These are phyloP conservation scores for Teratosphaeria pseudoeucalypti DNA, from an alignment of 2,329 filamentous ascomycete genomes.

Conservation along the genomic window DNA sequence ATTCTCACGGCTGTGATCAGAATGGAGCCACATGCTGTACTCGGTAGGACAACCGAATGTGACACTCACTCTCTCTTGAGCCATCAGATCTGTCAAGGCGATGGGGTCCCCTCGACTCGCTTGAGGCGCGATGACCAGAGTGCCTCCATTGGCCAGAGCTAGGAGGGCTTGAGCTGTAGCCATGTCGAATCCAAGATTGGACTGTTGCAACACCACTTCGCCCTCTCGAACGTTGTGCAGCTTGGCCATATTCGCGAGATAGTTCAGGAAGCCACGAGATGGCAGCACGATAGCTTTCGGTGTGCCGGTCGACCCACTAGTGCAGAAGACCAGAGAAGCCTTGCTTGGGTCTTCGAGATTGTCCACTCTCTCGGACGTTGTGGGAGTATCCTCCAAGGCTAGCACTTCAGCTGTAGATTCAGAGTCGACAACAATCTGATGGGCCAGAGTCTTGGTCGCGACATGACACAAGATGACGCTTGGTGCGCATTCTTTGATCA, in stretches of 20 bases:
- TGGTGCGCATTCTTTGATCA: not conserved
- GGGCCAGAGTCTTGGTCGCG: not conserved
- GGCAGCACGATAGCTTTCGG: not conserved
- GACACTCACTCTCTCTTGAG: not conserved
- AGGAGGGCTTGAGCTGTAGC: not conserved
- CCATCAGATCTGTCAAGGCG: not conserved
- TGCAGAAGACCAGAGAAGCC: not conserved
- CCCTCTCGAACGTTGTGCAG: not conserved
- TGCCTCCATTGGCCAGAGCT: not conserved
- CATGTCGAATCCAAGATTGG: not conserved
- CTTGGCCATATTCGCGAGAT: not conserved
- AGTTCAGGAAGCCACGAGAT: not conserved
- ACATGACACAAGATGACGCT: not conserved
- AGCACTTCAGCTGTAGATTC: not conserved
- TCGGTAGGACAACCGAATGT: not conserved
- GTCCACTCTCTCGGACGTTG: not conserved
- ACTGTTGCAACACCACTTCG: not conserved
- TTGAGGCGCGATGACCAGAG: not conserved
- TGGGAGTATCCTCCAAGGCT: not conserved
- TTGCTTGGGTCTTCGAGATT: not conserved
- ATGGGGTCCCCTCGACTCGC: not conserved
- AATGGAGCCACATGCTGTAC: not conserved
- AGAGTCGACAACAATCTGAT: not conserved
- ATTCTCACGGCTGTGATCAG: not conserved
- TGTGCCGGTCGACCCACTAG: not conserved